Percentiles rank a stretch among this genome's conserved stretches.
Conservation (phyloP, 345 rosid genomes). For the Odontarrhena argentea region DNA sequence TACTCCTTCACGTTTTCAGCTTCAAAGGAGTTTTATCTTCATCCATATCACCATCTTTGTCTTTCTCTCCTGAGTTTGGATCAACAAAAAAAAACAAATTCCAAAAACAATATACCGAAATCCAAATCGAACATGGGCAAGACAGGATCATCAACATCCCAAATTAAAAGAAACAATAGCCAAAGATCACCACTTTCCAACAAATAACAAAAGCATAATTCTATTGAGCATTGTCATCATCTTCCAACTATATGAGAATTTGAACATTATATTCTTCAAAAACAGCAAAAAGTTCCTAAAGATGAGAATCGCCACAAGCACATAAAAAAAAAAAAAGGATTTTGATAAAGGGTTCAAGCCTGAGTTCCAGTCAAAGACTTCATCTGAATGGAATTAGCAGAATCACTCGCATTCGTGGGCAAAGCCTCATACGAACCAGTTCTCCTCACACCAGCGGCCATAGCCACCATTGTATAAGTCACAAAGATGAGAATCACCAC, state of each 20-base stretch:
- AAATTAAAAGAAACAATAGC: constrained; percentile 1
- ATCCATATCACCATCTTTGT: constrained; percentile 9
- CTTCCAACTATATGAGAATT: not conserved
- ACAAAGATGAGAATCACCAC: constrained; percentile 59
- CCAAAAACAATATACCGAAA: not conserved
- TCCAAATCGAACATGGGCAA: not conserved
- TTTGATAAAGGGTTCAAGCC: constrained; percentile 53
- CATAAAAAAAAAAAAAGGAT: not conserved
- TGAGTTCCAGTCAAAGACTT: constrained; percentile 80
- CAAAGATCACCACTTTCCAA: constrained; percentile 4
- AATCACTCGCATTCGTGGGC: constrained; percentile 51
- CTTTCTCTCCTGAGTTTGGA: not conserved
- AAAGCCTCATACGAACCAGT: constrained; percentile 79
- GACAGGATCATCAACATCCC: constrained; percentile 2
- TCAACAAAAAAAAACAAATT: constrained; percentile 3
- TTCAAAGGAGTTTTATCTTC: constrained; percentile 4
- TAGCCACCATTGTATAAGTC: constrained; percentile 58
- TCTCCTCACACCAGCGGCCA: constrained; percentile 54
- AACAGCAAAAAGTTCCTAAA: constrained; percentile 16
- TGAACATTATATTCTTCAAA: constrained; percentile 2
- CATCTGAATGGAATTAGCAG: constrained; percentile 74
- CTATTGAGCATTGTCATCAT: constrained; percentile 14
- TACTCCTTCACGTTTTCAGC: not conserved
- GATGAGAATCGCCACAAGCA: no score
- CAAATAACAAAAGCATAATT: constrained; percentile 14